Percentiles rank a stretch among this genome's conserved stretches.
These are phyloP conservation scores for Silybum marianum DNA, from an alignment of 129 eudicot species.

Conservation along the genomic window DNA sequence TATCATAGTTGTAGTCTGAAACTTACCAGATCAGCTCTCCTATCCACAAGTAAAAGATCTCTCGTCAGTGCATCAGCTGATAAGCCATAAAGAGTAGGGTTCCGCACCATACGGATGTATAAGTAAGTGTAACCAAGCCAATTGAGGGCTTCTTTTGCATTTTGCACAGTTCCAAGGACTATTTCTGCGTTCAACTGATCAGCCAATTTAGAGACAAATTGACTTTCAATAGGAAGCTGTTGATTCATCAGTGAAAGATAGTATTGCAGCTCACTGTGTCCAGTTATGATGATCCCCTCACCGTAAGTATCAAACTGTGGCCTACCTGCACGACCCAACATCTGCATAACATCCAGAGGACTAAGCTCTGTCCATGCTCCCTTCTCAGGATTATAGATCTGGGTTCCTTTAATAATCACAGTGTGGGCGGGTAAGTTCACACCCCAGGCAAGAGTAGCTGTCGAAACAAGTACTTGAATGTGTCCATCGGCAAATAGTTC, in stretches of 20 bases:
- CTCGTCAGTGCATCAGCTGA: constrained; percentile 55
- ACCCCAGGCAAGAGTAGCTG: constrained; percentile 98
- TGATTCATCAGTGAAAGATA: constrained; percentile 92
- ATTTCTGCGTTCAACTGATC: constrained; percentile 97
- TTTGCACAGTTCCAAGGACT: constrained; percentile 91
- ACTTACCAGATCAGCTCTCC: constrained; percentile 94
- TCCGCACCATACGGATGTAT: constrained; percentile 85
- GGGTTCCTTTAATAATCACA: constrained; percentile 94
- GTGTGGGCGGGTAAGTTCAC: constrained; percentile 93
- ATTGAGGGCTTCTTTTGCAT: constrained; percentile 87
- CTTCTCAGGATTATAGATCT: constrained; percentile 92
- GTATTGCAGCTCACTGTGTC: constrained; percentile 77
- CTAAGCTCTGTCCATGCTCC: constrained; percentile 98
- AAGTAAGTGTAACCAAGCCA: constrained; percentile 91
- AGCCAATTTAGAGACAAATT: constrained; percentile 84
- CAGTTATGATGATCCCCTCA: constrained; percentile 95
- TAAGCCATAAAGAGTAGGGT: constrained; percentile 81
- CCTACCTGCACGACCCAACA: constrained; percentile 99
- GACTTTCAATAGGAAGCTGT: constrained; percentile 97
- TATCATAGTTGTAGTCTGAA: not conserved
- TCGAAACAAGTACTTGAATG: constrained; percentile 87
- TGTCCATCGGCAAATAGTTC: constrained; percentile 81
- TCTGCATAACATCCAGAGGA: constrained; percentile 97
- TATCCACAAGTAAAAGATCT: constrained; percentile 57
- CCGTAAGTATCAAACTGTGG: constrained; percentile 94